Base-by-base conservation (phyloP, 495 filamentous ascomycete species). In the Paragyromitra xinjiangensis region DNA sequence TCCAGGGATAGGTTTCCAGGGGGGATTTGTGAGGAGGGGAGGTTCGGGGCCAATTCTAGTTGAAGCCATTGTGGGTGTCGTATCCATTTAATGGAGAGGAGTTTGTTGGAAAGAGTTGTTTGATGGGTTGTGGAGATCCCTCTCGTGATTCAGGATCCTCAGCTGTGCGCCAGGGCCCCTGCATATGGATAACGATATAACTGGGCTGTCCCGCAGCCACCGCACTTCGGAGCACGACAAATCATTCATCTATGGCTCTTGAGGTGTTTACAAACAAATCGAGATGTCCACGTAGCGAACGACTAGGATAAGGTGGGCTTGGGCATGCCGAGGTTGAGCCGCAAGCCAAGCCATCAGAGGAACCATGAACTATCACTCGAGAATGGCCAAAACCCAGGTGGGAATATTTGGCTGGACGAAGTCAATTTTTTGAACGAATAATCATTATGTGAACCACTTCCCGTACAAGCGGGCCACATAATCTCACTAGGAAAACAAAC, bases 1-100 rank as follows among this genome's bases (percentile, higher is more conserved):
- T 0, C 88, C 88, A 0, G 84, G 83, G 39, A 89, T 82, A 14
- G 78, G 44, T 67, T 88, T 77, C 82, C 91, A 91, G 39, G 89
- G 90, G 8, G 83, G 80, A 22, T 66, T 51, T 8, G 81, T 65
- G 67, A 82, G 75, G 50, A 65, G 42, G 16, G 65, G 24, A 16
- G 51, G 14, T 19, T 79, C 65, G 6, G 19, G 19, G 24, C 48
- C 0, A 24, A 48, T 48, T 16, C 22, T 8, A 14, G 68, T 11
- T 22, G 24, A 16, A 19, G 73, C 16, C 73, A 73, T 72, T 24
- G 58, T 44, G 40, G 24, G 50, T 37, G 29, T 19, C 19, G 44
- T 14, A 7, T 26, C 14, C n/a, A 37, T 29, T 9, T 55, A 29
- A 9, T 39, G 45, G 26, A 2, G 64, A 11, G 8, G 9, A 6